phyloP scores from a whole-genome alignment of 352 stramenopile genomes.

The Aphanomyces astaci region DNA sequence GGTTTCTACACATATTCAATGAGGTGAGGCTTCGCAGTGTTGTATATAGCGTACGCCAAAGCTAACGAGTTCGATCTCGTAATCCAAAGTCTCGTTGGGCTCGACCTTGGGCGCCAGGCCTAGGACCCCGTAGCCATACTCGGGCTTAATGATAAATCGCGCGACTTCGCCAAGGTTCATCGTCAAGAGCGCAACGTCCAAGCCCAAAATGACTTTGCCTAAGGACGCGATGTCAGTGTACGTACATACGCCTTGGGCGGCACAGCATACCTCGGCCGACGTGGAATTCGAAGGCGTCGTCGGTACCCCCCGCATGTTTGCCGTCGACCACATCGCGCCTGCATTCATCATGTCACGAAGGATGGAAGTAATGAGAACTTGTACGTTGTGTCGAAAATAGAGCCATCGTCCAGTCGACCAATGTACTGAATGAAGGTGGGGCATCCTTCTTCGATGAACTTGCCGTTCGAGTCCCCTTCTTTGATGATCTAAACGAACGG shows the following conservation, averaged over 20 bases:
- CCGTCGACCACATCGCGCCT: slow-evolving; percentile 73
- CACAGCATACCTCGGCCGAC: slow-evolving; percentile 48
- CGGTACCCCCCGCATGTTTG: slow-evolving; percentile 73
- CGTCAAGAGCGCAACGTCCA: slow-evolving; percentile 74
- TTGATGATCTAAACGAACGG: slow-evolving; percentile 35
- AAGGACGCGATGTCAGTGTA: not conserved
- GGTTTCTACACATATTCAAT: slow-evolving; percentile 37
- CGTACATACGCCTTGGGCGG: not conserved
- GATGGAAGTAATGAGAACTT: not conserved
- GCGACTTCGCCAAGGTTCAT: slow-evolving; percentile 72
- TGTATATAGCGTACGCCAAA: slow-evolving; percentile 71
- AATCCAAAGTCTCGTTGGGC: slow-evolving; percentile 76
- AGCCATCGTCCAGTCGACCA: slow-evolving; percentile 64
- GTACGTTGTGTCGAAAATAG: slow-evolving; percentile 83
- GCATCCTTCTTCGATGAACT: slow-evolving; percentile 67
- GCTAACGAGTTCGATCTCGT: slow-evolving; percentile 75
- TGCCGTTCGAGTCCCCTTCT: slow-evolving; percentile 41
- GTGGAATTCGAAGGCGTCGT: slow-evolving; percentile 81
- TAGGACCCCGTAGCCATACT: slow-evolving; percentile 71
- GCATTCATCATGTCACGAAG: slow-evolving; percentile 1
- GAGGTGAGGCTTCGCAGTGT: no score
- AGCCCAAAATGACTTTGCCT: slow-evolving; percentile 83
- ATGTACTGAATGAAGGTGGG: slow-evolving; percentile 84
- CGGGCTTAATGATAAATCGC: slow-evolving; percentile 74
- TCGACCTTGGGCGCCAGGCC: slow-evolving; percentile 80